Evolutionary conservation across 2,329 filamentous ascomycete genomes (phyloP).

Genomic region (Cladosporium velox): DNA sequence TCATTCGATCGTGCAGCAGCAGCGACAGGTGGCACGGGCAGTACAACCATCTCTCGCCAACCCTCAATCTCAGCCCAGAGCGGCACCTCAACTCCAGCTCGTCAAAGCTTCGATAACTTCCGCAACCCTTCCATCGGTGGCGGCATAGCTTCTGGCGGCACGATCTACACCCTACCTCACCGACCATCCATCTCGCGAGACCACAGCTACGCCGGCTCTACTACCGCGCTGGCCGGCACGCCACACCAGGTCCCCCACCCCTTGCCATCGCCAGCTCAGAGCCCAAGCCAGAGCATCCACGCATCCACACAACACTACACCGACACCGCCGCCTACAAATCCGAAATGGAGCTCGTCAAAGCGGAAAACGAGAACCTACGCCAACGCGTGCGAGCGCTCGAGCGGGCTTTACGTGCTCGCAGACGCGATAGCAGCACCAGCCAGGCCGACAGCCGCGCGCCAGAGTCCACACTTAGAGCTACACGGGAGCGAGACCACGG

Average conservation of each 20-base stretch:
- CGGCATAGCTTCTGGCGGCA: conserved; percentile 15
- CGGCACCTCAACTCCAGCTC: conserved; percentile 39
- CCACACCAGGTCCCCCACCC: conserved; percentile 26
- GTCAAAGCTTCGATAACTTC: conserved; percentile 34
- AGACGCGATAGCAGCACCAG: conserved; percentile 33
- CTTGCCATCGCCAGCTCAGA: conserved; percentile 28
- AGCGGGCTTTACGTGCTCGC: conserved; percentile 43
- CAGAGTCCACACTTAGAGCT: neutral
- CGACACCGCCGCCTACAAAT: conserved; percentile 47
- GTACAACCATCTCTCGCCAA: conserved; percentile 34
- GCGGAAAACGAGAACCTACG: conserved; percentile 52
- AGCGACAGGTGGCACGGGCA: conserved; percentile 25
- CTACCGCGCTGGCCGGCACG: conserved; percentile 31
- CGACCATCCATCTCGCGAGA: conserved; percentile 38
- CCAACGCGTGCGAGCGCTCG: conserved; percentile 50
- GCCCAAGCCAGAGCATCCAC: conserved; percentile 26
- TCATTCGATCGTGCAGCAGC: conserved; percentile 40
- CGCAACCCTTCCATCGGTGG: conserved; percentile 19
- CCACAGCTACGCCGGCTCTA: conserved; percentile 33
- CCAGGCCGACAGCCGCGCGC: conserved; percentile 32
- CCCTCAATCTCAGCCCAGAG: conserved; percentile 36
- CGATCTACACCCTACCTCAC: conserved; percentile 34
- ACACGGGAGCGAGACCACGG: neutral
- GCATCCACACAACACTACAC: conserved; percentile 35
- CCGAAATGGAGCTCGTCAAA: conserved; percentile 53